Evolutionary conservation across 768 basidiomycete genomes (phyloP).

Genomic region (Mycena crocata): DNA sequence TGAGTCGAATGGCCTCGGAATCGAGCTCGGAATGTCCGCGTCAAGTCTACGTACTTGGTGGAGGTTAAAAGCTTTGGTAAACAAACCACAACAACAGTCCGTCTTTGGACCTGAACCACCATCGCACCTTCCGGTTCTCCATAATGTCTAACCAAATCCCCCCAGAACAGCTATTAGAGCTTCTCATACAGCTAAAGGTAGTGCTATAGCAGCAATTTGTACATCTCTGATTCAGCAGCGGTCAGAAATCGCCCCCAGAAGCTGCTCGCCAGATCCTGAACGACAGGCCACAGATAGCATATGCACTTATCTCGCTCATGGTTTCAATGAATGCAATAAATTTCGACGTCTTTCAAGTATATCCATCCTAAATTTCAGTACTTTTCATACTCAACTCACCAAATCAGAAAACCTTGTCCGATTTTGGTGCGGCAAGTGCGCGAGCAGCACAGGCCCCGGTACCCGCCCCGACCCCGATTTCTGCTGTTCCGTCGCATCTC

Average conservation of each 20-base stretch:
- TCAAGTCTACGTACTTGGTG: too few relatives aligned
- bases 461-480: constrained; percentile 48
- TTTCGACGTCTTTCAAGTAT: constrained; percentile 80
- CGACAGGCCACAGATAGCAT: constrained; percentile 79
- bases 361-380: not conserved
- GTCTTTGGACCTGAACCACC: not conserved
- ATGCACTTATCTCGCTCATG: constrained; percentile 82
- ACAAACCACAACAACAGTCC: not conserved
- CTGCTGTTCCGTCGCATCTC: constrained; percentile 62
- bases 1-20: too few relatives aligned
- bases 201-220: constrained; percentile 9
- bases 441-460: constrained; percentile 41
- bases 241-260: constrained; percentile 79
- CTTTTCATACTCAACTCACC: constrained; percentile 14
- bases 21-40: too few relatives aligned
- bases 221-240: constrained; percentile 5
- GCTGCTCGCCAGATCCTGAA: constrained; percentile 78
- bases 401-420: constrained; percentile 71
- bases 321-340: constrained; percentile 81
- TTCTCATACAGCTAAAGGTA: constrained; percentile 82
- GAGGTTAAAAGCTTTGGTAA: not conserved
- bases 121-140: not conserved
- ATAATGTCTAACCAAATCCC: constrained; percentile 66
- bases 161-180: constrained; percentile 77
- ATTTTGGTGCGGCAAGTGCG: constrained; percentile 54